These are phyloP conservation scores for Sporopachydermia cereana DNA, from an alignment of 1,139 yeast species.

Conservation along the genomic window DNA sequence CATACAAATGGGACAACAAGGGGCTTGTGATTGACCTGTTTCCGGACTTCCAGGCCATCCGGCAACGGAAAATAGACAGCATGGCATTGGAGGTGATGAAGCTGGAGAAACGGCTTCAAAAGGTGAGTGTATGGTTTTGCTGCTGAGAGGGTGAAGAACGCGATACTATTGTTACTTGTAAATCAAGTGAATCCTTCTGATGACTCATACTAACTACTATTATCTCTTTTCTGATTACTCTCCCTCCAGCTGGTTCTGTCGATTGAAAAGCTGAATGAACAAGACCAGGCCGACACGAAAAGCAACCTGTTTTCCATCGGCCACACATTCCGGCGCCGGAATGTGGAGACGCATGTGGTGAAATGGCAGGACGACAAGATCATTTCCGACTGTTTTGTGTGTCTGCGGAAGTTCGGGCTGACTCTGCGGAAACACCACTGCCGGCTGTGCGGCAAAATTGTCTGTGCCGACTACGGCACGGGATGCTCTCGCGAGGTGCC, in stretches of 20 bases:
- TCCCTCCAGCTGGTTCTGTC: conserved; percentile 11
- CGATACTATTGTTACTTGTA: no score
- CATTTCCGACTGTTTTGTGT: conserved; percentile 48
- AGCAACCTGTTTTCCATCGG: conserved; percentile 13
- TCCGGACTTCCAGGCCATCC: conserved; percentile 25
- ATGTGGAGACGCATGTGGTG: conserved; percentile 41
- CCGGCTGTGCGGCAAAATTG: conserved; percentile 69
- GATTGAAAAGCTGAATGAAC: conserved; percentile 16
- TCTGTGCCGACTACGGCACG: conserved; percentile 54
- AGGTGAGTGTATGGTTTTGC: no score
- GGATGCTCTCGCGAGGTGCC: conserved; percentile 72
- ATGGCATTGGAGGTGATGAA: conserved; percentile 37
- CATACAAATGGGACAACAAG: no score
- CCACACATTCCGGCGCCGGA: conserved; percentile 19
- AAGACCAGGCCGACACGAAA: conserved; percentile 12
- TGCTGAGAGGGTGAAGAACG: no score
- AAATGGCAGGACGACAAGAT: conserved; percentile 57
- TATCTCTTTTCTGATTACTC: conserved; percentile 12
- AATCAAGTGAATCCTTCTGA: conserved; percentile 23
- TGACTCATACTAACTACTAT: conserved; percentile 16
- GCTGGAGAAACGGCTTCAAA: conserved; percentile 52
- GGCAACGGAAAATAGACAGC: conserved; percentile 31
- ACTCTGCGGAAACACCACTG: conserved; percentile 77
- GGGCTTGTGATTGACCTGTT: conserved; percentile 38
- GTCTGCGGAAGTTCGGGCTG: conserved; percentile 45